Conservation (phyloP, 2,329 filamentous ascomycete species). For the Trichoderma sp. region DNA sequence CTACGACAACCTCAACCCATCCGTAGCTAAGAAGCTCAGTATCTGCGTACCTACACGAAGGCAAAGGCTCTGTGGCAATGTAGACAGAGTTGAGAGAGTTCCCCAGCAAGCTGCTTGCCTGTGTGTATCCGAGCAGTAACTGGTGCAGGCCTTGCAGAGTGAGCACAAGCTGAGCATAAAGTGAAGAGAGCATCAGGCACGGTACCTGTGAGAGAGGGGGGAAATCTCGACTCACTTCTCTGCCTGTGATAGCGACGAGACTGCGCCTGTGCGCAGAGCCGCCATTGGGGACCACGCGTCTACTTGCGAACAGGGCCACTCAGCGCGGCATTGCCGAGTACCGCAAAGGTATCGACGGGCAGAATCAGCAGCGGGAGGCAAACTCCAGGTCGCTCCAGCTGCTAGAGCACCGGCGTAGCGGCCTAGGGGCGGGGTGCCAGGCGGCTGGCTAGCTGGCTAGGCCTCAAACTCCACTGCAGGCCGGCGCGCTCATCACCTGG, state of each 20-base stretch:
- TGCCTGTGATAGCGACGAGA: neutral
- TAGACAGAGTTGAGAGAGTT: no score
- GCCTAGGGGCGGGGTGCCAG: conserved; percentile 27
- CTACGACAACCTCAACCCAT: no score
- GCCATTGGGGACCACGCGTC: neutral
- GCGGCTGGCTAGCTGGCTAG: conserved; percentile 23
- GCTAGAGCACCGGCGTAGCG: conserved; percentile 15
- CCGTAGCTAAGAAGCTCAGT: no score
- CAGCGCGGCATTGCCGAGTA: neutral
- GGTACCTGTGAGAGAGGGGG: neutral
- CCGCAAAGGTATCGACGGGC: neutral
- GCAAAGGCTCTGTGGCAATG: no score
- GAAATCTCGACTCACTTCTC: neutral
- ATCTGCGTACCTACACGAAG: no score
- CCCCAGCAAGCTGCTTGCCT: no score
- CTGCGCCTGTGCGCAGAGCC: neutral
- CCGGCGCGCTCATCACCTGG: conserved; percentile 25
- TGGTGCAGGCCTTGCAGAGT: no score
- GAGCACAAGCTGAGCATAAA: no score
- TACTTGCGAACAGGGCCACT: neutral
- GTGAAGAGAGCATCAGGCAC: no score
- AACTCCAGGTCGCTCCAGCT: neutral
- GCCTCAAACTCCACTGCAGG: conserved; percentile 25
- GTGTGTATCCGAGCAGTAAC: neutral
- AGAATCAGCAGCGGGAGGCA: neutral